Evolutionary conservation across 148 eudicot genomes (phyloP), one percentile per base, ranked within the genome.

Genomic region (Vaccinium vitisidaea): DNA sequence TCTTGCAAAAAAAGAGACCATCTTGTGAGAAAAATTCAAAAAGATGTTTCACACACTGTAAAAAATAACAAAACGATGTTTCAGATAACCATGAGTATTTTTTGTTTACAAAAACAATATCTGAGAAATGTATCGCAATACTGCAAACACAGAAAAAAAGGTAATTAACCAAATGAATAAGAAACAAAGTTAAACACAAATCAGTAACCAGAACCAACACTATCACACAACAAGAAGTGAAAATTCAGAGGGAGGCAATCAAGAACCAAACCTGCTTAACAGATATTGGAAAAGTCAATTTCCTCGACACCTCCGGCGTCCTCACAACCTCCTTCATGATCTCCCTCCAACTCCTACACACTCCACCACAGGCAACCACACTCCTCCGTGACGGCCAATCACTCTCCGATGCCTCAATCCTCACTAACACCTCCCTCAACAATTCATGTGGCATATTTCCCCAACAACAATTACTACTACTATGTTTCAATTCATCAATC

Each of bases 361-460:
- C 95, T 30, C 92, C 93, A 74, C 93, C 94, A 86, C 95, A 92
- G 19, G 88, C 87, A 82, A 90, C 87, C 65, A 92, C 92, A 84
- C 83, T 87, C 53, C 87, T 86, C 80, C 94, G 89, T 54, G 15
- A 36, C 25, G 93, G 93, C 95, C 98, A 95, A 71, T 82, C 84
- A 52, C 81, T 84, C 71, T 93, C 98, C 82, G 94, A 87, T 23
- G 82, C 89, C 87, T 95, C 98, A 61, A 93, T 81, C 85, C 86
- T 92, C 77, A 90, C 76, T 87, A 93, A 82, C 46, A 95, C 96
- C 84, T 95, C 97, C 58, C 98, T 91, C 76, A 95, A 83, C 81
- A 95, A 77, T 87, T 95, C 98, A 59, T 77, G 86, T 23, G 97
- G 98, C 92, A 95, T 46, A 83, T 91, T 89, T 8, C 84, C 87